Evolutionary conservation across 257 asterid genomes (phyloP).

Genomic region (Plantago major): DNA sequence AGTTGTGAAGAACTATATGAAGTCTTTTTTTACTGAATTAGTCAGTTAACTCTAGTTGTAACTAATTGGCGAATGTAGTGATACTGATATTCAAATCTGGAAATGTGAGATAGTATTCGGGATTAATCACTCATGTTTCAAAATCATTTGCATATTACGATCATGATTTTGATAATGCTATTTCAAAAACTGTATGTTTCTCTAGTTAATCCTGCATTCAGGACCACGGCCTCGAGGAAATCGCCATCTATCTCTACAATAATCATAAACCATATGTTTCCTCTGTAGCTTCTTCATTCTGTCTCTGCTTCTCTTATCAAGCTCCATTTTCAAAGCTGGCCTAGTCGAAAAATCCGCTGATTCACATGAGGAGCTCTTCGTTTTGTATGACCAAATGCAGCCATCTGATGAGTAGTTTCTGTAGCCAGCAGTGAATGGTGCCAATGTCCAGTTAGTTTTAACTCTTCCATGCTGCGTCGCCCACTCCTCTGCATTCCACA

Average conservation of each 20-base stretch:
- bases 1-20: no score
- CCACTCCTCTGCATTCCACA: conserved; percentile 86
- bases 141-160: no score
- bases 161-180: no score
- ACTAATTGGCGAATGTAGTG: no score
- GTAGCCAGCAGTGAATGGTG: conserved; percentile 70
- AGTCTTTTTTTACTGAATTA: no score
- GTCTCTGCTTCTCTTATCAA: conserved; percentile 35
- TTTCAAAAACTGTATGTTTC: no score
- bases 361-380: conserved; percentile 37
- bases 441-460: conserved; percentile 66
- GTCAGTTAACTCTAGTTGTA: no score
- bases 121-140: no score
- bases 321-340: conserved; percentile 36
- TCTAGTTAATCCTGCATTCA: conserved; percentile 40
- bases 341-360: conserved; percentile 17
- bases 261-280: conserved; percentile 64
- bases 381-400: conserved; percentile 54
- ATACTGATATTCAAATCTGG: no score
- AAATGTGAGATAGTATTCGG: no score
- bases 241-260: conserved; percentile 68
- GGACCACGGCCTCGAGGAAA: conserved; percentile 60
- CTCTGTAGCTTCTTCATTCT: conserved; percentile 49
- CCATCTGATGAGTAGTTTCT: conserved; percentile 43
- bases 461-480: conserved; percentile 74